phyloP scores from a whole-genome alignment of 257 asterid species.

The Thymus mandschuricus region DNA sequence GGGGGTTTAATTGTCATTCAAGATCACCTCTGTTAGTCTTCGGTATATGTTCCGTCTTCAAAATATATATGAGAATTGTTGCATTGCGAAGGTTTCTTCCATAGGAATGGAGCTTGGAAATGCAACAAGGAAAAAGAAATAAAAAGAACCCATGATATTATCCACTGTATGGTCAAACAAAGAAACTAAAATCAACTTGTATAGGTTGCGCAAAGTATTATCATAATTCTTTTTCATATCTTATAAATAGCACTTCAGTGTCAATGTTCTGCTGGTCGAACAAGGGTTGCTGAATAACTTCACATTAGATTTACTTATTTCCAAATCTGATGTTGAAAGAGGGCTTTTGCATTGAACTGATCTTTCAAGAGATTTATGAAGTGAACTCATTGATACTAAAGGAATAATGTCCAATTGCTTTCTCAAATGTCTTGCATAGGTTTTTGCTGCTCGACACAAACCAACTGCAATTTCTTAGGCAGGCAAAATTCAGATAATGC shows the following conservation, averaged over 20 bases:
- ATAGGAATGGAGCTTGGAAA: not conserved
- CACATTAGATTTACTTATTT: not conserved
- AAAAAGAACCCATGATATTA: not conserved
- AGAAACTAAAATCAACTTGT: conserved; percentile 6
- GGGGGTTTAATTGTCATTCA: not conserved
- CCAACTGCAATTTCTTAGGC: too few relatives aligned
- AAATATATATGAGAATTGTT: not conserved
- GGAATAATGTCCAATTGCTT: too few relatives aligned
- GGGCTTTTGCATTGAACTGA: too few relatives aligned
- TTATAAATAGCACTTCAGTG: not conserved
- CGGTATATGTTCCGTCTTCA: not conserved
- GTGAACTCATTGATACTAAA: too few relatives aligned
- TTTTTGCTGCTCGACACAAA: too few relatives aligned
- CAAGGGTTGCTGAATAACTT: not conserved
- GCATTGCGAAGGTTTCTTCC: conserved; percentile 4
- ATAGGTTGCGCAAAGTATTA: not conserved
- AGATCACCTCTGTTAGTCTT: not conserved
- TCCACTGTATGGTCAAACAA: not conserved
- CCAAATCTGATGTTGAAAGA: too few relatives aligned
- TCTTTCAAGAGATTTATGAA: too few relatives aligned
- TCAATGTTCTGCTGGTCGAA: conserved; percentile 18
- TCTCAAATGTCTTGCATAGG: too few relatives aligned
- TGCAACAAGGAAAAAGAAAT: not conserved
- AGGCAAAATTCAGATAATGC: too few relatives aligned
- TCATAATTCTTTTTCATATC: not conserved